Conservation (phyloP, 352 stramenopile species). For the Phytophthora parvispora region DNA sequence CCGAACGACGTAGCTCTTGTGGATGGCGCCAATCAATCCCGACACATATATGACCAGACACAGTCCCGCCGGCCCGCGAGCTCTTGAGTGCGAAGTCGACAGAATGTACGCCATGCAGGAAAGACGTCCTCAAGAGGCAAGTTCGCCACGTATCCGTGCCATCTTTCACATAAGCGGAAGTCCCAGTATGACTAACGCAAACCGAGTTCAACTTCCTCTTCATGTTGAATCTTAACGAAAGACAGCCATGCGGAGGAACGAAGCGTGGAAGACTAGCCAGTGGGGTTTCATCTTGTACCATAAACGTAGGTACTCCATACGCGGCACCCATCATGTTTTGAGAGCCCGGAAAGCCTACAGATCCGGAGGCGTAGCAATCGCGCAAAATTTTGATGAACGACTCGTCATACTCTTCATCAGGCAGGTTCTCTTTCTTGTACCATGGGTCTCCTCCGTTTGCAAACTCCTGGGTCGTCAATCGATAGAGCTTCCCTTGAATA, state of each 20-base stretch:
- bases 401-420: slow-evolving; percentile 88
- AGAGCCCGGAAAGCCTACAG: slow-evolving; percentile 84
- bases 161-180: slow-evolving; percentile 66
- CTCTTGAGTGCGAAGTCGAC: slow-evolving; percentile 88
- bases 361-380: slow-evolving; percentile 89
- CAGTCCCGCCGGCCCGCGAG: slow-evolving; percentile 59
- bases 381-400: slow-evolving; percentile 91
- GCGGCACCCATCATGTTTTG: slow-evolving; percentile 88
- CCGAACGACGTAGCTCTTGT: slow-evolving; percentile 2
- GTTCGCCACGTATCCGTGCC: slow-evolving; percentile 68
- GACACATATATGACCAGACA: slow-evolving; percentile 83
- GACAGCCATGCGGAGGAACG: slow-evolving; percentile 63
- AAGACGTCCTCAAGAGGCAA: slow-evolving; percentile 67
- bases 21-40: slow-evolving; percentile 70
- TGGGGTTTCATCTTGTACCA: slow-evolving; percentile 83
- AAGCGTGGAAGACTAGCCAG: slow-evolving; percentile 72
- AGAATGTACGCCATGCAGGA: slow-evolving; percentile 77
- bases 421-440: slow-evolving; percentile 92
- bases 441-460: slow-evolving; percentile 89
- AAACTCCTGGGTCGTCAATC: slow-evolving; percentile 89
- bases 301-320: slow-evolving; percentile 88
- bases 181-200: slow-evolving; percentile 80
- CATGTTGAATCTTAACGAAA: slow-evolving; percentile 68
- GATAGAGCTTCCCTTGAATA: slow-evolving; percentile 88
- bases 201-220: slow-evolving; percentile 73